Evolutionary conservation across 345 rosid species (phyloP).

Genomic region (Eucalyptus tenuipes): DNA sequence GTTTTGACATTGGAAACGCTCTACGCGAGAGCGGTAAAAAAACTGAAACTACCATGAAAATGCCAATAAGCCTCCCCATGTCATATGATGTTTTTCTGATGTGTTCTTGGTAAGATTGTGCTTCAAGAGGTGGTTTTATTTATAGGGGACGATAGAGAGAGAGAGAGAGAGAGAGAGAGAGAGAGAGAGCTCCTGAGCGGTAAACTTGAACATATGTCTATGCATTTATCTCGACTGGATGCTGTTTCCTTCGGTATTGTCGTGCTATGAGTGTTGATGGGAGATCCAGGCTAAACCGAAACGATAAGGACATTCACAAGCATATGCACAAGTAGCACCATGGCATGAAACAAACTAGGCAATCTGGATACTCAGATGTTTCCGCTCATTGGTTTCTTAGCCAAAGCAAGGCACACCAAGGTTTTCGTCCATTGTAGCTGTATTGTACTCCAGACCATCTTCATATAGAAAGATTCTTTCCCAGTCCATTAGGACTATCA

Average conservation of each 20-base stretch:
- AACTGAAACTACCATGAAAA: neutral
- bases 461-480: neutral
- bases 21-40: neutral
- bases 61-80: neutral
- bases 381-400: neutral
- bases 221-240: neutral
- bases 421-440: neutral
- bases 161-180: neutral
- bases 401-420: neutral
- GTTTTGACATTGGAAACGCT: constrained; percentile 33
- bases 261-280: neutral
- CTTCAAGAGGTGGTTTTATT: neutral
- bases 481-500: neutral
- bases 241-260: neutral
- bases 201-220: neutral
- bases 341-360: neutral
- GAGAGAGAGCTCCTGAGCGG: neutral
- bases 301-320: neutral
- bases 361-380: neutral
- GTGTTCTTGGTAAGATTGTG: neutral
- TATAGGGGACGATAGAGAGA: neutral
- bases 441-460: neutral
- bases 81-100: no score
- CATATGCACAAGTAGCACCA: neutral
- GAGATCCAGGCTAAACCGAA: neutral